These are phyloP conservation scores for Chenopodium album DNA, from an alignment of 148 eudicot genomes.

Conservation along the genomic window DNA sequence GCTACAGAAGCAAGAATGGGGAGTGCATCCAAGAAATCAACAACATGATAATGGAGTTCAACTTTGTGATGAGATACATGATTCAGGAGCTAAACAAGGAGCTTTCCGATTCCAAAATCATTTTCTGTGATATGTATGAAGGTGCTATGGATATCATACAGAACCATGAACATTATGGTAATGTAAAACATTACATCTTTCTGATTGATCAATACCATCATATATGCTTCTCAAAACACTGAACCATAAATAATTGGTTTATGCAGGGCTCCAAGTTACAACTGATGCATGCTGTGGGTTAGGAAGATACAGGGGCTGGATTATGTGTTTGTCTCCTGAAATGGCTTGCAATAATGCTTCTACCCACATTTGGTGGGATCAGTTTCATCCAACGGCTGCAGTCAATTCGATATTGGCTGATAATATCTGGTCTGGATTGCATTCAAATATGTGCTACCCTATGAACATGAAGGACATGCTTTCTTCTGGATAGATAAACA, in stretches of 20 bases:
- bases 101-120: slow-evolving; percentile 49
- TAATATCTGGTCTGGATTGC: slow-evolving; percentile 80
- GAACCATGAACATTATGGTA: slow-evolving; percentile 62
- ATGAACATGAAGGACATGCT: slow-evolving; percentile 67
- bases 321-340: slow-evolving; percentile 67
- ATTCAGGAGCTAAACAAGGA: slow-evolving; percentile 62
- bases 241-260: neutral
- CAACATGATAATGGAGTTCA: slow-evolving; percentile 81
- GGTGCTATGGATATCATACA: slow-evolving; percentile 78
- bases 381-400: slow-evolving; percentile 84
- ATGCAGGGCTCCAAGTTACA: slow-evolving; percentile 64
- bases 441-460: slow-evolving; percentile 80
- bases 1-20: slow-evolving; percentile 56
- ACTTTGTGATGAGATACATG: slow-evolving; percentile 63
- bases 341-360: slow-evolving; percentile 86
- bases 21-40: slow-evolving; percentile 73
- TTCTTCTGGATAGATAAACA: slow-evolving; percentile 6
- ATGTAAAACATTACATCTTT: neutral
- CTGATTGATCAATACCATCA: neutral
- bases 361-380: slow-evolving; percentile 93
- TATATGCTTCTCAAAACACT: neutral
- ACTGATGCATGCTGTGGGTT: slow-evolving; percentile 83
- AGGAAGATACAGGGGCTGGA: slow-evolving; percentile 77
- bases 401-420: slow-evolving; percentile 77
- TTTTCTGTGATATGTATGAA: slow-evolving; percentile 72